Conservation (phyloP, 2,329 filamentous ascomycete genomes). For the Cladophialophora chaetospira region DNA sequence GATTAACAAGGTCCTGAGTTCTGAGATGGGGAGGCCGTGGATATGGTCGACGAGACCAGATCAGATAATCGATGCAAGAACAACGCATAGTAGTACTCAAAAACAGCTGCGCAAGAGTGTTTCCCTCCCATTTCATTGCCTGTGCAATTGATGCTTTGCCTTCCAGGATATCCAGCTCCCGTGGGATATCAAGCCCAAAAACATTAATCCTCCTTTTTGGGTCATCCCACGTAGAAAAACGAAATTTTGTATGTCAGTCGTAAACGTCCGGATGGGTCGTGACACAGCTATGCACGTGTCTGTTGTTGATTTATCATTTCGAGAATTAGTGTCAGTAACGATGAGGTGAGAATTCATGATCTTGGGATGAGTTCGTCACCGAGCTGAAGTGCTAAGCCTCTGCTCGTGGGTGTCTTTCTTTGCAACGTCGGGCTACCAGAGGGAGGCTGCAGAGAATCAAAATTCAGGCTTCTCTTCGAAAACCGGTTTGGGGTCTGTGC, state of each 20-base stretch:
- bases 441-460: conserved; percentile 71
- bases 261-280: conserved; percentile 26
- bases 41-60: conserved; percentile 1
- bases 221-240: conserved; percentile 18
- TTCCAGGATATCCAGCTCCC: conserved; percentile 14
- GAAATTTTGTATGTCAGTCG: conserved; percentile 28
- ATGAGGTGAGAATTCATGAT: conserved; percentile 16
- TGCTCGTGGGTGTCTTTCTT: conserved; percentile 26
- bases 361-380: conserved; percentile 59
- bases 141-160: background rate
- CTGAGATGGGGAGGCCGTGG: background rate
- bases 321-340: background rate
- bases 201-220: conserved; percentile 10
- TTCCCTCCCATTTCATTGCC: background rate
- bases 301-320: conserved; percentile 20
- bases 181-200: conserved; percentile 9
- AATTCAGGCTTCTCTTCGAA: conserved; percentile 75
- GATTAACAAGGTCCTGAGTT: background rate
- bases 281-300: conserved; percentile 19
- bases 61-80: conserved; percentile 3
- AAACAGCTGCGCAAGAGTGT: background rate
- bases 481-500: conserved; percentile 72
- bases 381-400: conserved; percentile 64
- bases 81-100: conserved; percentile 2
- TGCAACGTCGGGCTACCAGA: conserved; percentile 32